Conservation (phyloP, 208 protist genomes). For the Leishmania amazonensis region DNA sequence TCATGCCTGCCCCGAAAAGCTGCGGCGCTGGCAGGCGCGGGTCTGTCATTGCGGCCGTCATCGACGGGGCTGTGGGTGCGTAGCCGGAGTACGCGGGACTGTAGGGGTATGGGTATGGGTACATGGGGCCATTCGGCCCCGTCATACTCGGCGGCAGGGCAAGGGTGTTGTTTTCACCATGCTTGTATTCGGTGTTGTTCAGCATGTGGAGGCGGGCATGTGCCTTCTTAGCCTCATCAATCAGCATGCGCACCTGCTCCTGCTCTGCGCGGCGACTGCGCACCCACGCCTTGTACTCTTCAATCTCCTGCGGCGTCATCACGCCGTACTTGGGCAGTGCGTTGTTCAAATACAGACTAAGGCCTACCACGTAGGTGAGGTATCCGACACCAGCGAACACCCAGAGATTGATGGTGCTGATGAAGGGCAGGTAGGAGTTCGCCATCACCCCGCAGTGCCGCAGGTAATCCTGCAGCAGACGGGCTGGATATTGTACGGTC, state of each 20-base stretch:
- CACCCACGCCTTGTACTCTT: slow-evolving; percentile 79
- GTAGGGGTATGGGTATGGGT: slow-evolving; percentile 7
- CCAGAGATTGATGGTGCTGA: slow-evolving; percentile 45
- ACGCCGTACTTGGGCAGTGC: slow-evolving; percentile 77
- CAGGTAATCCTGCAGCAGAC: slow-evolving; percentile 64
- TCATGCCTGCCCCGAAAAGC: slow-evolving; percentile 28
- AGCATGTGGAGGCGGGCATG: slow-evolving; percentile 58
- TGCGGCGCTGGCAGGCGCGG: slow-evolving; percentile 23
- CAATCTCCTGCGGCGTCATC: slow-evolving; percentile 71
- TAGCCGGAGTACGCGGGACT: background rate
- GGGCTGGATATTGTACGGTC: slow-evolving; percentile 33
- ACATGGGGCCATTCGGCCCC: slow-evolving; percentile 14
- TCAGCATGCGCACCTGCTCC: slow-evolving; percentile 45
- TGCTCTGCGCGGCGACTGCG: slow-evolving; percentile 38
- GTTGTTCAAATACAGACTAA: slow-evolving; percentile 70
- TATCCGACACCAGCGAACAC: slow-evolving; percentile 58
- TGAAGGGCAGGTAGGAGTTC: slow-evolving; percentile 57
- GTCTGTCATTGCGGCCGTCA: background rate
- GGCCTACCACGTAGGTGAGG: slow-evolving; percentile 51
- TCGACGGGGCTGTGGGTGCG: background rate
- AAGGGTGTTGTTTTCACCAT: slow-evolving; percentile 2
- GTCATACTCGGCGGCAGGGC: slow-evolving; percentile 5
- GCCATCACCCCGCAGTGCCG: slow-evolving; percentile 42
- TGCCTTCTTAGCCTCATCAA: slow-evolving; percentile 55
- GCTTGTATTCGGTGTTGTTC: slow-evolving; percentile 25